Conservation (phyloP, 306 rosid genomes). For the Echinosophora koreensis region DNA sequence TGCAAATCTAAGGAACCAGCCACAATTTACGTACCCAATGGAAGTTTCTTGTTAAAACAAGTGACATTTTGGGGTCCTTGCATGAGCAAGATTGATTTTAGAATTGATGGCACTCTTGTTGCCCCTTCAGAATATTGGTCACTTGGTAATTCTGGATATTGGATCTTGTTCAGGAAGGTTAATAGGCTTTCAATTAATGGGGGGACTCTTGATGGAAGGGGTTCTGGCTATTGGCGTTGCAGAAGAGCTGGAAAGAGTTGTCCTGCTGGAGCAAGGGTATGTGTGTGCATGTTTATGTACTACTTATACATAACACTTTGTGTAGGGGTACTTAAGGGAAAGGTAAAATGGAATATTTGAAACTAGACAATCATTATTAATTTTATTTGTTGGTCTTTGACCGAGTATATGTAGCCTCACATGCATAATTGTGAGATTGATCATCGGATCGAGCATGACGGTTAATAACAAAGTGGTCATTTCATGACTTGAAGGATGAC, state of each 20-base stretch:
- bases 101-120: slow-evolving; percentile 52
- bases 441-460: no score
- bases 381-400: no score
- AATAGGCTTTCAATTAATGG: slow-evolving; percentile 45
- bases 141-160: slow-evolving; percentile 46
- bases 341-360: not conserved
- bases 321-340: not conserved
- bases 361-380: no score
- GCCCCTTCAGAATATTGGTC: slow-evolving; percentile 50
- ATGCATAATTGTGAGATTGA: no score
- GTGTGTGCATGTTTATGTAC: not conserved
- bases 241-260: slow-evolving; percentile 39
- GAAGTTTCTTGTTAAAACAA: slow-evolving; percentile 52
- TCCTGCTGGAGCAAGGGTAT: slow-evolving; percentile 54
- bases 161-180: slow-evolving; percentile 53
- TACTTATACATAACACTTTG: not conserved
- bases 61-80: slow-evolving; percentile 56
- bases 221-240: slow-evolving; percentile 47
- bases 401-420: no score
- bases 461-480: no score
- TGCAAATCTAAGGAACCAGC: slow-evolving; percentile 40
- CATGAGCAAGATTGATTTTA: slow-evolving; percentile 35
- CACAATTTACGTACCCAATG: slow-evolving; percentile 51
- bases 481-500: no score
- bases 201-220: slow-evolving; percentile 52